Percentiles rank a stretch among this genome's conserved stretches.
These are phyloP conservation scores for Micractinium conductrix DNA, from an alignment of 139 green algal genomes.

Conservation along the genomic window DNA sequence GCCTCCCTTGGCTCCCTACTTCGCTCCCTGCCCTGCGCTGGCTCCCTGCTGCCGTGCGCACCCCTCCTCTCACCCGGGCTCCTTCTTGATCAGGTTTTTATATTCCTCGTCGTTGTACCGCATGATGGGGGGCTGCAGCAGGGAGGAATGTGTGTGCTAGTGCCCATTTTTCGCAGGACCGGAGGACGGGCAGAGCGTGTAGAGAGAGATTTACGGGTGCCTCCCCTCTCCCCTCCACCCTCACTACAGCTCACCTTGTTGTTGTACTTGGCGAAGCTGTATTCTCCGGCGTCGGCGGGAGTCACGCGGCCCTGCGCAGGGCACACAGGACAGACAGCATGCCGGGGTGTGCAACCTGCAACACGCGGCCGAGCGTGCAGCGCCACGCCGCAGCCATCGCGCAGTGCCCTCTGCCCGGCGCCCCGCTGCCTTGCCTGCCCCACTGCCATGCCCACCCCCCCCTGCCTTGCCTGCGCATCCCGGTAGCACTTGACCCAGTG, in stretches of 20 bases:
- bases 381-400: too few relatives aligned
- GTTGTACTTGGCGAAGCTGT: slow-evolving; percentile 93
- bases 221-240: too few relatives aligned
- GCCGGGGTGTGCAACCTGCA: background rate
- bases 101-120: slow-evolving; percentile 84
- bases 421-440: background rate
- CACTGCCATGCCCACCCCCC: background rate
- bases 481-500: slow-evolving; percentile 88
- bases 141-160: too few relatives aligned
- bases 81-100: slow-evolving; percentile 56
- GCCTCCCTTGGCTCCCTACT: too few relatives aligned
- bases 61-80: too few relatives aligned
- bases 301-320: slow-evolving; percentile 59
- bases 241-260: slow-evolving; percentile 87
- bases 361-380: background rate
- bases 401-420: background rate
- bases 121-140: slow-evolving; percentile 48
- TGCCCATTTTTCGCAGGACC: too few relatives aligned
- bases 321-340: background rate
- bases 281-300: slow-evolving; percentile 74
- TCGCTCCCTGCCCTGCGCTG: too few relatives aligned
- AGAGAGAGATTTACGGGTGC: too few relatives aligned
- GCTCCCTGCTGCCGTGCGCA: too few relatives aligned
- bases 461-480: slow-evolving; percentile 1
- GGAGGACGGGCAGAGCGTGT: too few relatives aligned